Conservation (phyloP, 148 eudicot species). For the Vaccinium vitisidaea region DNA sequence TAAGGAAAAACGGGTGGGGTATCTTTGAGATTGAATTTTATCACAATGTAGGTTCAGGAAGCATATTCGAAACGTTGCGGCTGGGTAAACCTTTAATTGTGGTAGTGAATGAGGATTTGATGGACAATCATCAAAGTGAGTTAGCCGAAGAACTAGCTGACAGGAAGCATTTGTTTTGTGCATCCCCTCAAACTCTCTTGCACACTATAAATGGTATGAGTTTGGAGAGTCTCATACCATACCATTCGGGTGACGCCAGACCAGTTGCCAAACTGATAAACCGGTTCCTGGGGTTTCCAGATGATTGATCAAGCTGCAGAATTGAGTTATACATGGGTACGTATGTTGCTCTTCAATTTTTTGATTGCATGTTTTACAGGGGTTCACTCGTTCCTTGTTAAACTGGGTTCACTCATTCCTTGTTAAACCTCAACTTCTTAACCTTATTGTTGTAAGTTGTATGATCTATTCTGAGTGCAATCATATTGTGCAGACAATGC, state of each 20-base stretch:
- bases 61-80: conserved; percentile 82
- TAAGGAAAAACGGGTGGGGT: not conserved
- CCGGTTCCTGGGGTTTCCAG: conserved; percentile 63
- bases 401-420: not conserved
- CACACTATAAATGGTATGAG: conserved; percentile 43
- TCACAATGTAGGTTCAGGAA: conserved; percentile 70
- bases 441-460: not conserved
- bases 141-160: conserved; percentile 86
- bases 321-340: not conserved
- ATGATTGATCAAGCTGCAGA: conserved; percentile 23
- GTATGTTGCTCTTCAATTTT: not conserved
- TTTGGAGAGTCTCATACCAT: conserved; percentile 53
- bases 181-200: conserved; percentile 63
- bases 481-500: not conserved
- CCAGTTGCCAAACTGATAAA: conserved; percentile 79
- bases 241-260: conserved; percentile 70
- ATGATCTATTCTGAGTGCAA: not conserved
- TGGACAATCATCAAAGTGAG: conserved; percentile 95
- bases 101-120: conserved; percentile 86
- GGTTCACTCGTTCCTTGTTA: not conserved
- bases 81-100: conserved; percentile 69
- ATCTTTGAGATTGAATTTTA: not conserved
- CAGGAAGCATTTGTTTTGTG: conserved; percentile 73
- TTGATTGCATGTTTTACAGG: not conserved
- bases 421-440: not conserved